phyloP scores from a whole-genome alignment of 2,329 filamentous ascomycete species.

The Emmonsiellopsis sp. region DNA sequence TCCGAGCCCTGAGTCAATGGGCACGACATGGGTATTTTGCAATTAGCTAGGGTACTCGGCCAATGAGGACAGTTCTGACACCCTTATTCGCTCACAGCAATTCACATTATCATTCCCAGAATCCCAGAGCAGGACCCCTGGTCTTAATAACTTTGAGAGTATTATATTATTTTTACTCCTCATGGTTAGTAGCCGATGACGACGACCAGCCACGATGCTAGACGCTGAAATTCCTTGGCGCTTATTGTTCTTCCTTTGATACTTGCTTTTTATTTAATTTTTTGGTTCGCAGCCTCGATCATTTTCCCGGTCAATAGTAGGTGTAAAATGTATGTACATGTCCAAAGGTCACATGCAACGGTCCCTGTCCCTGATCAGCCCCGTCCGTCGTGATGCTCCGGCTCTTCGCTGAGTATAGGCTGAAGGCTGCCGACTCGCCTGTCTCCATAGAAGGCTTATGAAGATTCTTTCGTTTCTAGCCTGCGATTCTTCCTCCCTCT shows the following conservation, averaged over 20 bases:
- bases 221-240: background rate
- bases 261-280: background rate
- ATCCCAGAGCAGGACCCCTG: too few relatives aligned
- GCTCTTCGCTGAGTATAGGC: background rate
- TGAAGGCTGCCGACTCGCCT: background rate
- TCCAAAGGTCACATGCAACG: background rate
- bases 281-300: too few relatives aligned
- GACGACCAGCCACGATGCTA: background rate
- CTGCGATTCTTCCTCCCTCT: background rate
- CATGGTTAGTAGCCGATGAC: too few relatives aligned
- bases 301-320: background rate
- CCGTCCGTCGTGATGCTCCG: too few relatives aligned
- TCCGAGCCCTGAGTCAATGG: too few relatives aligned
- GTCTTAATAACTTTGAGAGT: too few relatives aligned
- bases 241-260: background rate
- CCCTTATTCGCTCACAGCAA: too few relatives aligned
- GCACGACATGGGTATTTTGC: too few relatives aligned
- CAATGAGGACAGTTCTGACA: too few relatives aligned
- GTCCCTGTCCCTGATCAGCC: background rate
- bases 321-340: background rate
- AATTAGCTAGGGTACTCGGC: too few relatives aligned
- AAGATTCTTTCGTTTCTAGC: constrained; percentile 4
- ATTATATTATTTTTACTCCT: background rate
- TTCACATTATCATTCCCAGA: too few relatives aligned
- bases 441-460: background rate